Base-by-base conservation (phyloP, 345 rosid genomes). In the Melaleuca alternifolia region DNA sequence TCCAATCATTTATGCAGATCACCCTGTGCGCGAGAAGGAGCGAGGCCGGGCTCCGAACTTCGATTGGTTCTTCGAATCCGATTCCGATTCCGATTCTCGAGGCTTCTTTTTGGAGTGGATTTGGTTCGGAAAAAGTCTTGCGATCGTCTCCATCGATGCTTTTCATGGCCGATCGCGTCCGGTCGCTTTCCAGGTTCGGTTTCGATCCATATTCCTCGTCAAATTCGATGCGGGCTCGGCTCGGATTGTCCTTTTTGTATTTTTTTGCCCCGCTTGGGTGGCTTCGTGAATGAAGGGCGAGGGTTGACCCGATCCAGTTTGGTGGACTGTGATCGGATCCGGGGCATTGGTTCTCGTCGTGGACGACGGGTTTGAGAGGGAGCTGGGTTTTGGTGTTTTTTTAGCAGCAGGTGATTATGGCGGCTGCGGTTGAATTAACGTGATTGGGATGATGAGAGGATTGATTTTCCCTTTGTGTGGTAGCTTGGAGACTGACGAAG, bases 381-480 rank as follows among this genome's bases (percentile, higher is more conserved):
- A 87, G 85, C 54, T 84, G 84, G 53, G 79, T 83, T 83, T 41
- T 83, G 52, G 88, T 61, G 86, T 54, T 86, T 85, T 85, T 84
- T 87, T 88, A 88, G 90, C 89, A 48, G 95, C 89, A 48, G 95
- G 90, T 90, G 82, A 82, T 28, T 7, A 11, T 56, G 33, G 20
- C 26, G 59, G 21, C 83, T 30, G 50, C 54, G 51, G 50, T 51
- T 62, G 11, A 6, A 46, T 59, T 41, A 84, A 85, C 44, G 83
- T 89, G 87, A 84, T 88, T 52, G 61, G 61, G 51, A 83, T 52
- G 75, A 46, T 75, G 41, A 71, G 13, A 21, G 50, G 33, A 30
- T 76, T 54, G 83, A 62, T 26, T 86, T 26, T 79, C 84, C 20
- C 24, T 33, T 9, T 9, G 37, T 77, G n/a, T 54, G 65, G 86